A percentile compares a stretch with the other conserved stretches of the same genome.
Conservation (phyloP, 2,329 filamentous ascomycete genomes). For the Chaetomium sp. region DNA sequence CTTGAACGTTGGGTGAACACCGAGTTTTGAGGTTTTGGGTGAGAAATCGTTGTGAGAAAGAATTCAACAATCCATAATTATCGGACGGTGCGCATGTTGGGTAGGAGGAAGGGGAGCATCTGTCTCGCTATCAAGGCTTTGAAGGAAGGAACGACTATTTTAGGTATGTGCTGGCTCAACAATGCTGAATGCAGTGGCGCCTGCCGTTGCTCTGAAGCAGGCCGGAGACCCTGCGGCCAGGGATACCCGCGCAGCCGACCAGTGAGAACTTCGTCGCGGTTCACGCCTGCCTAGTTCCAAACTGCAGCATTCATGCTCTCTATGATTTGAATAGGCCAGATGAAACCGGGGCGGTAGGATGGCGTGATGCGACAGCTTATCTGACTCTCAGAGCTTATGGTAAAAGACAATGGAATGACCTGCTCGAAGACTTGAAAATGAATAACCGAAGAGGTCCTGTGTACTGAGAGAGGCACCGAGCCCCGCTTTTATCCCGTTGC, state of each 20-base stretch:
- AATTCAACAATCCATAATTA: neutral
- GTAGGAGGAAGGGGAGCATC: neutral
- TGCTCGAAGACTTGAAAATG: too few relatives aligned
- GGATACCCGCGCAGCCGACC: neutral
- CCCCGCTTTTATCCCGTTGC: too few relatives aligned
- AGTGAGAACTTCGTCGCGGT: neutral
- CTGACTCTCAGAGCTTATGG: too few relatives aligned
- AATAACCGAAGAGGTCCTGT: too few relatives aligned
- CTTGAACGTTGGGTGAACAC: too few relatives aligned
- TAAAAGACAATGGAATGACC: too few relatives aligned
- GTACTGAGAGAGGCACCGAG: too few relatives aligned
- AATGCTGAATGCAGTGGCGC: neutral
- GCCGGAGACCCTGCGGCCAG: neutral
- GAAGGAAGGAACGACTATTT: neutral
- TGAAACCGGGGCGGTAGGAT: too few relatives aligned
- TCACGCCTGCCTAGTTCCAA: neutral
- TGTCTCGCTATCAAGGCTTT: neutral
- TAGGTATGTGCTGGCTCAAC: neutral
- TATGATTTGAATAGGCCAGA: too few relatives aligned
- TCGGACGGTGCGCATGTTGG: too few relatives aligned
- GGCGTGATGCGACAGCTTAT: too few relatives aligned
- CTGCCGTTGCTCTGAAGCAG: neutral
- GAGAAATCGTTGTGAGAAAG: neutral
- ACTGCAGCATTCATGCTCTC: neutral
- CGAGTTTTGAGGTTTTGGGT: too few relatives aligned